Evolutionary conservation across 208 protist species (phyloP).

Genomic region (Novymonas esmeraldas): DNA sequence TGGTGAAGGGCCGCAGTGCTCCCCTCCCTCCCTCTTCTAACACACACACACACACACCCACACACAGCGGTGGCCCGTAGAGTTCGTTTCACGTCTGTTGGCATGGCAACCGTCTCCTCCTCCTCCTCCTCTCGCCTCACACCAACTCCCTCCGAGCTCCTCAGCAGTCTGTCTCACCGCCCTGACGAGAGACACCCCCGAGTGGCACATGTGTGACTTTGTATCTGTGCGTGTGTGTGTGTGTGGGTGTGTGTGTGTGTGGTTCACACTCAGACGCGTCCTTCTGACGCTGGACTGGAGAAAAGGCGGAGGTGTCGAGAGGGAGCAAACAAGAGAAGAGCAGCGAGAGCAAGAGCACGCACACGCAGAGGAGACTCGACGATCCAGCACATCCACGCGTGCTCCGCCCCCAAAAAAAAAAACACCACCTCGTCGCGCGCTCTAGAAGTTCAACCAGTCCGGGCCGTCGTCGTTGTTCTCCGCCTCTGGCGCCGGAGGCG

Average conservation of each 20-base stretch:
- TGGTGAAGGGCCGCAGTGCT: no score
- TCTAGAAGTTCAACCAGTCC: slow-evolving; percentile 56
- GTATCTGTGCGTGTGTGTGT: neutral
- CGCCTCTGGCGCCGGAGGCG: neutral
- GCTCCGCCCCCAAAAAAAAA: slow-evolving; percentile 5
- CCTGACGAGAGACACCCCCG: no score
- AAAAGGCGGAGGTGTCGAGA: no score
- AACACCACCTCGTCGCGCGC: neutral
- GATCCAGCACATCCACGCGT: neutral
- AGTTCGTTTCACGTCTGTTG: no score
- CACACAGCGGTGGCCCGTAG: no score
- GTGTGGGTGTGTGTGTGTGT: neutral
- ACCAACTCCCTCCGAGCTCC: no score
- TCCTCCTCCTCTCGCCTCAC: no score
- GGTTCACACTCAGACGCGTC: neutral
- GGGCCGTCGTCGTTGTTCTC: slow-evolving; percentile 41
- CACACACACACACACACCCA: slow-evolving; percentile 1
- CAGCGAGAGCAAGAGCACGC: neutral
- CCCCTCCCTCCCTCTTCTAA: no score
- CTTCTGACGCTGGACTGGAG: no score
- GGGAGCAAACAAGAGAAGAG: neutral
- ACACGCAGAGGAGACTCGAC: neutral
- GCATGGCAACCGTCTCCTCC: no score
- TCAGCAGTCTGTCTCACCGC: no score
- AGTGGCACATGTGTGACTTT: neutral